These are phyloP conservation scores for Bondarzewia mesenterica DNA, from an alignment of 1,284 basidiomycete genomes.

Conservation along the genomic window DNA sequence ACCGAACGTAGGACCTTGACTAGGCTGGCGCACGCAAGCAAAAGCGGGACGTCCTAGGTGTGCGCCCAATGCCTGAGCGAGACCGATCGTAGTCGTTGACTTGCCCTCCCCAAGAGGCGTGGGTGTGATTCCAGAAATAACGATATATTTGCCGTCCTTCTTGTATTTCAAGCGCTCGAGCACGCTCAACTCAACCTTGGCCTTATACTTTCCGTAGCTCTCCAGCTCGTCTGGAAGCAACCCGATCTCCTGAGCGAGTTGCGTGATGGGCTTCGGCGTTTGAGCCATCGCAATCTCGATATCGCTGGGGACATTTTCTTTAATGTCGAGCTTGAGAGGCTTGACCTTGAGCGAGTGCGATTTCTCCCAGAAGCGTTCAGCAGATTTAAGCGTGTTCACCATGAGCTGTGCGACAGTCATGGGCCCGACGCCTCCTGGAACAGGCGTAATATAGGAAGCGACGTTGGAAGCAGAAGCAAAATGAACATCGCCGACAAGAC, in stretches of 20 bases:
- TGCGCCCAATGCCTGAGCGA: slow-evolving; percentile 94
- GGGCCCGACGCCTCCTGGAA: slow-evolving; percentile 97
- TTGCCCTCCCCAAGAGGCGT: slow-evolving; percentile 98
- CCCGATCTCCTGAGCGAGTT: slow-evolving; percentile 87
- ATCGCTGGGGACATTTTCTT: slow-evolving; percentile 87
- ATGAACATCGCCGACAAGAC: slow-evolving; percentile 95
- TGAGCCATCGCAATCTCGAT: slow-evolving; percentile 97
- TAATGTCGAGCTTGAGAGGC: slow-evolving; percentile 73
- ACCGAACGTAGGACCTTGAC: slow-evolving; percentile 98
- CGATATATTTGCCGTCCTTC: slow-evolving; percentile 94
- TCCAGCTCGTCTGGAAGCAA: slow-evolving; percentile 85
- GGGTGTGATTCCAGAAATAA: slow-evolving; percentile 96
- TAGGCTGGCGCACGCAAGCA: slow-evolving; percentile 98
- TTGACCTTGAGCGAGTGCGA: slow-evolving; percentile 61
- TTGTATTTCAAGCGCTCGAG: slow-evolving; percentile 82
- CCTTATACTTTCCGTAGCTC: slow-evolving; percentile 94
- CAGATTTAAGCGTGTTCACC: slow-evolving; percentile 88
- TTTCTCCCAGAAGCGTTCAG: slow-evolving; percentile 73
- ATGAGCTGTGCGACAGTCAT: slow-evolving; percentile 99
- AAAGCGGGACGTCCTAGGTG: slow-evolving; percentile 91
- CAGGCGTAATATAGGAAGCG: slow-evolving; percentile 91
- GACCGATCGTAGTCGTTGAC: slow-evolving; percentile 96
- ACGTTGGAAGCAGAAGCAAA: slow-evolving; percentile 70
- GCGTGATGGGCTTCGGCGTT: slow-evolving; percentile 82
- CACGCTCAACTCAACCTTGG: slow-evolving; percentile 90